Evolutionary conservation across 805 yeast species (phyloP), one percentile per base, ranked within the genome.

Genomic region (Pichia pseudocactophila): DNA sequence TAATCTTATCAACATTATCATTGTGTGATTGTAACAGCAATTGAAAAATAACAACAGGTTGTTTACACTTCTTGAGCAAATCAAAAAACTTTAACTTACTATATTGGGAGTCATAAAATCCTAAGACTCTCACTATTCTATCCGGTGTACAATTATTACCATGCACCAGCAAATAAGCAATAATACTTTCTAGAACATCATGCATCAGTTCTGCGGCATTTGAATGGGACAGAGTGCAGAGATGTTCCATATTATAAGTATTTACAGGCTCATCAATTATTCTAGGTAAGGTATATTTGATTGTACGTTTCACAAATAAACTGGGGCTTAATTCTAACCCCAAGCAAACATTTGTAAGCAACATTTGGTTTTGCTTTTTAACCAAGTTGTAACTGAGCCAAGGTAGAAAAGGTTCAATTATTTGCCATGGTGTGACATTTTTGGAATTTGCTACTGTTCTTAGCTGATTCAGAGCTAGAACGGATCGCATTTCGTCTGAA

Each of bases 341-440:
- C 22, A 76, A 78, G 7, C 88, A 74, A 15, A 90, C 66, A 44
- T 74, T 71, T 20, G 67, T 66, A 22, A 86, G 70, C 41, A 83
- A 64, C 4, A 68, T 63, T 0, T 79, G 76, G 42, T 73, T 62
- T 35, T 76, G 55, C 35, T 69, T 68, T 47, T 75, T 75, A 3
- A 86, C 78, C 15, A 86, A 69, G 19, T 72, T 71, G 34, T 77
- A 73, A 31, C 89, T 73, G 7, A 88, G 67, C 30, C 80, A 73
- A 2, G 90, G 88, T 52, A 92, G 70, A 47, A 76, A 84, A 0
- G 96, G 95, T 7, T 84, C 76, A 17, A 87, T 64, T 12, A 90
- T 61, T 56, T 82, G 85, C 75, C 90, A 88, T 0, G 95, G 80
- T 0, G 95, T 76, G 30, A 74, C 63, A 1, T 67, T 61, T 50